Base-by-base conservation (phyloP, 1,139 yeast genomes). In the Meyerozyma sp. region DNA sequence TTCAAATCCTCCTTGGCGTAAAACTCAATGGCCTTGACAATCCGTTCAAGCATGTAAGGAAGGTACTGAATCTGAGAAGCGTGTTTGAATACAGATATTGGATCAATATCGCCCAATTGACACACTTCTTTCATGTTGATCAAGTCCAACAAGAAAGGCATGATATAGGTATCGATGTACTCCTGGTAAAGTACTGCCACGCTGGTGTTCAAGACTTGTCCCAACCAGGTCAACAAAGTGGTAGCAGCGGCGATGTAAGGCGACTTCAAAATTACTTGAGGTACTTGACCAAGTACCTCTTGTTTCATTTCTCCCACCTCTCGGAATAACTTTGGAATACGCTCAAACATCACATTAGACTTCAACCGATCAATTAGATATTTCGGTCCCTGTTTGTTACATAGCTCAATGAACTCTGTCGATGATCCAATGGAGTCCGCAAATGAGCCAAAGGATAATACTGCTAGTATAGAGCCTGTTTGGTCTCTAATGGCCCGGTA, bases 91-190 rank as follows among this genome's bases (percentile, higher is more conserved):
- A 77, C 65, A 2, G 73, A 55, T 3, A 76, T 70, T 0, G 89
- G 84, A 37, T 76, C 75, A 30, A 85, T 67, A 42, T 79, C 77
- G 0, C 91, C 84, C 48, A 91, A 75, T 48, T 83, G 85, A 55
- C 91, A 84, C 20, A 89, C 90, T 51, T 93, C 98, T 50, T 90
- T 83, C 69, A 87, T 75, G 42, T 76, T 76, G 44, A 83, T 79
- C 45, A 90, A 67, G 27, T 76, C 73, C 53, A 89, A 68, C 49
- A 89, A 66, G 49, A 88, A 84, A 13, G 96, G 96, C 1, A 89
- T 66, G 39, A 91, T 73, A 44, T 77, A 66, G 2, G 52, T 47
- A n/a, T 58, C 66, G 8, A 65, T 67, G 44, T 57, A 61, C 14
- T 60, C 54, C 42, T 74, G 73, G 42, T 81, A 61, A 40, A 72